Evolutionary conservation across 805 yeast species (phyloP).

Genomic region (Blastobotrys peoriensis): DNA sequence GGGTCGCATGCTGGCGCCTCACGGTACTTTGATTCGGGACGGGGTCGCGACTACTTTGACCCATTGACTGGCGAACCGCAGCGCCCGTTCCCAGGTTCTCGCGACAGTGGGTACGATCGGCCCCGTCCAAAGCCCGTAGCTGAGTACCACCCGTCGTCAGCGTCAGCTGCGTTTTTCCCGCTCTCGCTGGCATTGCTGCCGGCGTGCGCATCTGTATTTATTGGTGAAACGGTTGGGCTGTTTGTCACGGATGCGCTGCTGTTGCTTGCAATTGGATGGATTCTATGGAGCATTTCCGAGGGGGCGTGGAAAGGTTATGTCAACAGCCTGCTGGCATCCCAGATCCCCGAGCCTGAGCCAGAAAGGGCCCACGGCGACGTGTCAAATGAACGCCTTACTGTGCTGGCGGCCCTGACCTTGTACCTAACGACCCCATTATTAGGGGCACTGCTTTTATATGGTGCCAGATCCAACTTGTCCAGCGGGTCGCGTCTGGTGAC

Average conservation of each 20-base stretch:
- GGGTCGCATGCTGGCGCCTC: too few relatives aligned
- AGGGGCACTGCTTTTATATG: slow-evolving; percentile 18
- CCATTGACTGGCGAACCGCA: too few relatives aligned
- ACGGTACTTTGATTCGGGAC: too few relatives aligned
- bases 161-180: slow-evolving; percentile 9
- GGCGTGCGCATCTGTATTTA: slow-evolving; percentile 14
- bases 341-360: neutral
- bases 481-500: slow-evolving; percentile 17
- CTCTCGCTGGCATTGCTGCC: slow-evolving; percentile 20
- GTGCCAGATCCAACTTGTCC: slow-evolving; percentile 15
- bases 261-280: slow-evolving; percentile 19
- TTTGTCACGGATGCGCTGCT: slow-evolving; percentile 19
- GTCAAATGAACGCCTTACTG: neutral
- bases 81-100: too few relatives aligned
- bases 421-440: slow-evolving; percentile 17
- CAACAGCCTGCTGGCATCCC: slow-evolving; percentile 3
- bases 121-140: too few relatives aligned
- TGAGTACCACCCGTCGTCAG: too few relatives aligned
- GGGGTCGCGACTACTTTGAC: too few relatives aligned
- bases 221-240: slow-evolving; percentile 17
- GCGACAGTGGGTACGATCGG: too few relatives aligned
- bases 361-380: neutral
- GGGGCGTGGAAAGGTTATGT: slow-evolving; percentile 20
- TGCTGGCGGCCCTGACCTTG: slow-evolving; percentile 8
- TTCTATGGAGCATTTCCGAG: slow-evolving; percentile 20